Conservation (phyloP, 768 basidiomycete genomes). For the Tulasnella sp. region DNA sequence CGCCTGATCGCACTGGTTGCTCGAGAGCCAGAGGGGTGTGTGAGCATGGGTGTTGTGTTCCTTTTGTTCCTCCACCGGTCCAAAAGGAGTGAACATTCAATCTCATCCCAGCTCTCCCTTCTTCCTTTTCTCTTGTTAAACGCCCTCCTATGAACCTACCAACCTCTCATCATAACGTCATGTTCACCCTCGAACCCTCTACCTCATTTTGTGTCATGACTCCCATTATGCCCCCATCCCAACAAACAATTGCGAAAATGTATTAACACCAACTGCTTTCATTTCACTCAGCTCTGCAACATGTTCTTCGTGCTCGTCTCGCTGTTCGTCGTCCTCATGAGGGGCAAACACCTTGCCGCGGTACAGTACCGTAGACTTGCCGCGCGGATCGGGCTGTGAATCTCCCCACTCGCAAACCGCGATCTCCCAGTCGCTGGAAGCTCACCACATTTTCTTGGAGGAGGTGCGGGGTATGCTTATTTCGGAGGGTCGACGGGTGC, state of each 20-base stretch:
- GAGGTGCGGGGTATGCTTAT: not conserved
- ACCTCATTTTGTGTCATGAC: not conserved
- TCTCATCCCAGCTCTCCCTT: not conserved
- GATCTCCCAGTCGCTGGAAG: not conserved
- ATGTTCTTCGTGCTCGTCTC: conserved; percentile 55
- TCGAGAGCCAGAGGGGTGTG: too few relatives aligned
- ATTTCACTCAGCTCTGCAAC: conserved; percentile 36
- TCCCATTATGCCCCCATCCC: not conserved
- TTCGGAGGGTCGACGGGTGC: not conserved
- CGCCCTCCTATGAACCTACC: not conserved
- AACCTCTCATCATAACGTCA: not conserved
- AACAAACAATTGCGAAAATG: not conserved
- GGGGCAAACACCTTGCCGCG: conserved; percentile 55
- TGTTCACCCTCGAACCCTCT: not conserved
- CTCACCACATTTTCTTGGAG: not conserved
- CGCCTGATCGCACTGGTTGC: too few relatives aligned
- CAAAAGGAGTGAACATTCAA: too few relatives aligned
- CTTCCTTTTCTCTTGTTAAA: not conserved
- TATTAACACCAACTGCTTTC: not conserved
- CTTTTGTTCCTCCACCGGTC: too few relatives aligned
- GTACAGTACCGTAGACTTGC: conserved; percentile 73
- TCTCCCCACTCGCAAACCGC: not conserved
- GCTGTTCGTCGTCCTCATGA: conserved; percentile 49
- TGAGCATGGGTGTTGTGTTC: too few relatives aligned
- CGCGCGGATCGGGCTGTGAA: conserved; percentile 63